These are phyloP conservation scores for Parasarocladium wereldwijsianum DNA, from an alignment of 2,329 filamentous ascomycete species.

Conservation along the genomic window DNA sequence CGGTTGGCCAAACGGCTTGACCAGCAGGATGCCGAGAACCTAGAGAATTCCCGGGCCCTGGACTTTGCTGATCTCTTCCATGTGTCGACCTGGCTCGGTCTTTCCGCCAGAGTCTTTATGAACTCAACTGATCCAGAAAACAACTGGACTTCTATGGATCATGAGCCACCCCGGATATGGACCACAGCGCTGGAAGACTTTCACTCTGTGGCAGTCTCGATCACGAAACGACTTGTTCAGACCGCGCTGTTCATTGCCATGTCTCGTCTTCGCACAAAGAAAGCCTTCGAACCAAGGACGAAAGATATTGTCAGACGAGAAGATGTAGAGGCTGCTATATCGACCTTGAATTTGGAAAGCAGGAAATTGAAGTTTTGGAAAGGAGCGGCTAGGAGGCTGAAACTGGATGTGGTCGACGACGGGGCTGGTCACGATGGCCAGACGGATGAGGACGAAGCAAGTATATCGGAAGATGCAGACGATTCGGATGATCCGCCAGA, in stretches of 20 bases:
- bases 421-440: background rate
- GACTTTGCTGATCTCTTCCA: conserved; percentile 32
- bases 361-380: conserved; percentile 30
- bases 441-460: background rate
- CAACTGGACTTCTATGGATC: conserved; percentile 52
- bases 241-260: conserved; percentile 55
- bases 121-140: conserved; percentile 45
- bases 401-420: conserved; percentile 25
- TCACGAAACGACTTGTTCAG: conserved; percentile 58
- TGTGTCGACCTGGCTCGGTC: conserved; percentile 41
- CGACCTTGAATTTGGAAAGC: conserved; percentile 27
- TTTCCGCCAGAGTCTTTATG: conserved; percentile 63
- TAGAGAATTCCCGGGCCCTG: conserved; percentile 14
- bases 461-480: conserved; percentile 18
- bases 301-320: conserved; percentile 20
- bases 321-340: conserved; percentile 34
- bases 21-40: background rate
- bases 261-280: conserved; percentile 46
- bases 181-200: conserved; percentile 67
- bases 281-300: conserved; percentile 13
- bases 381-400: conserved; percentile 30
- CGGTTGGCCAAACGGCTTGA: conserved; percentile 16
- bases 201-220: conserved; percentile 47
- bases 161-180: conserved; percentile 54
- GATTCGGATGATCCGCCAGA: conserved; percentile 11